These are phyloP conservation scores for Eimeria falciformis DNA, from an alignment of 169 alveolate species.

Conservation along the genomic window DNA sequence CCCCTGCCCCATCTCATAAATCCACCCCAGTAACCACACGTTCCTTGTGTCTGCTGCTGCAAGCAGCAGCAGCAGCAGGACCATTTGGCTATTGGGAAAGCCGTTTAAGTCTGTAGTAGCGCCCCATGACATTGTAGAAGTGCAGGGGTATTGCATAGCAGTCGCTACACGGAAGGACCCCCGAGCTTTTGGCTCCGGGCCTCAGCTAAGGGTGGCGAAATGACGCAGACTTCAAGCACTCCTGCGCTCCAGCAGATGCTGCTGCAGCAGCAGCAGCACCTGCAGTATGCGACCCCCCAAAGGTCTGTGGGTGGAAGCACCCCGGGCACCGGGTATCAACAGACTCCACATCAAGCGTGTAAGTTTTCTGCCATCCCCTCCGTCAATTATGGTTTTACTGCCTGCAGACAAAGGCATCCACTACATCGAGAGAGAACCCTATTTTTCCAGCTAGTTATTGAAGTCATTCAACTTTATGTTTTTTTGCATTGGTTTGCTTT, in stretches of 20 bases:
- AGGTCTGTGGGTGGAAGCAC: not conserved
- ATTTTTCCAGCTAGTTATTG: too few species aligned
- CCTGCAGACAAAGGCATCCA: too few species aligned
- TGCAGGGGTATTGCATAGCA: not conserved
- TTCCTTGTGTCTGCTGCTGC: conserved; percentile 29
- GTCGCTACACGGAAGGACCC: not conserved
- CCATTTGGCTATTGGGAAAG: not conserved
- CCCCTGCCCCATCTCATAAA: too few species aligned
- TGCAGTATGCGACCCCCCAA: not conserved
- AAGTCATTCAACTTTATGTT: too few species aligned
- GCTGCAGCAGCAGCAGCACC: conserved; percentile 44
- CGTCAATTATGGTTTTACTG: too few species aligned
- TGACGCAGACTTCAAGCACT: not conserved
- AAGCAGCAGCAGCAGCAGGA: conserved; percentile 8
- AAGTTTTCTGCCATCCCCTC: too few species aligned
- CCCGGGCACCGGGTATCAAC: conserved; percentile 12
- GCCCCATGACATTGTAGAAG: conserved; percentile 4
- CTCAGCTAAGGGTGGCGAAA: not conserved
- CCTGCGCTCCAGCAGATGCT: conserved; percentile 31
- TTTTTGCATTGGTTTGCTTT: too few species aligned
- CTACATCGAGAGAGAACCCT: too few species aligned
- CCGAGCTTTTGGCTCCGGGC: conserved; percentile 2
- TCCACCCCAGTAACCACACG: too few species aligned
- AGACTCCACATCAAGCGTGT: conserved; percentile 15
- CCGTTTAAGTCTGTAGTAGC: not conserved